Evolutionary conservation across 2,329 filamentous ascomycete species (phyloP), one percentile per base, ranked within the genome.

Genomic region (Trichoderma arundinaceum): DNA sequence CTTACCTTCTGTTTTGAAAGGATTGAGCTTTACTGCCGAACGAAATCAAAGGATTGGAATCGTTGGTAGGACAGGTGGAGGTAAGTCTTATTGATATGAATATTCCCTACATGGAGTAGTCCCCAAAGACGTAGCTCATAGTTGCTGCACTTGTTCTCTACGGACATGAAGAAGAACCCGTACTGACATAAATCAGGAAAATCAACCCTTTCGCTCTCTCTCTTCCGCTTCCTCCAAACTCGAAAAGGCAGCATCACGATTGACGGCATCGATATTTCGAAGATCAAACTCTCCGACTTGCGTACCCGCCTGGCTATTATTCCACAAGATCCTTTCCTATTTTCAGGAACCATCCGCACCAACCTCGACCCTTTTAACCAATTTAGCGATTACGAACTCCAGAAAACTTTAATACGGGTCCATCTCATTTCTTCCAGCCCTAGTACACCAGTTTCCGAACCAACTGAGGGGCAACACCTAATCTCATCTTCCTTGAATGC

Each of bases 331-430:
- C 90, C 90, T 0, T 88, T 92, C 1, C 81, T 93, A 3, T 92
- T 93, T 76, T 89, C 86, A 1, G 90, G 91, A 13, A 91, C 89
- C 0, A 79, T 93, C 17, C 83, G 90, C 39, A 84, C 81, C 15
- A 92, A 92, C 71, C 82, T 93, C 7, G 90, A 93, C 72, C 87
- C 90, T 1, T 91, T 91, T 70, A 80, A 86, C 65, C 80, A 89
- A 66, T 85, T 90, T 72, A 82, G 80, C 2, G 90, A 92, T 69
- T 78, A 75, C 1, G 86, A 89, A 70, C 83, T 92, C 1, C 81
- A 82, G 44, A 86, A 90, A 70, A 88, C 86, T 0, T 79, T 93
- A 1, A 79, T 83, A 58, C 84, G 88, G 8, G 89, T 90, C 7
- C 86, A 90, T 72, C 62, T 64, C 22, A 39, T 51, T 19, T 19